Evolutionary conservation across 2,329 filamentous ascomycete species (phyloP), one percentile per base, ranked within the genome.

Genomic region (Keithomyces neogunnii): DNA sequence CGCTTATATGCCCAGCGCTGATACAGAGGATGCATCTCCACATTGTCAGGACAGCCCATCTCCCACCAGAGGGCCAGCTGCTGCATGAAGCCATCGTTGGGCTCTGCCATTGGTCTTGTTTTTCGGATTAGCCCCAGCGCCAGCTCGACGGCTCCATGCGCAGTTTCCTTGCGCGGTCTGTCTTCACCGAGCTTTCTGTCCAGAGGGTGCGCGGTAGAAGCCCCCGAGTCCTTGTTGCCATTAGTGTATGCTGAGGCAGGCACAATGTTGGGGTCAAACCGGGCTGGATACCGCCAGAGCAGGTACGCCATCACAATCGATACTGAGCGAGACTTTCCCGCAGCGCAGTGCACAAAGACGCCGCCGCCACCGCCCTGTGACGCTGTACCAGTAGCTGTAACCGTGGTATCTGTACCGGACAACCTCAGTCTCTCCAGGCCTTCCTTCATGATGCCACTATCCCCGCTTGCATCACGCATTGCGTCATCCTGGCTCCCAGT

Each of bases 261-360:
- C 10, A 68, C 56, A 55, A 66, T 49, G 57, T 74, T 66, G 33
- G 67, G 63, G 53, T 69, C 66, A 60, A 81, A 81, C 50, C 74
- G 75, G 36, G 74, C 66, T 4, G 81, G 78, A 58, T 82, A 76
- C 59, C 78, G 80, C 68, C 80, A 84, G 56, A 97, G 85, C 48
- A 97, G 75, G 68, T 91, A 97, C 55, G 93, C 92, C 52, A 95
- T 79, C 50, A 89, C 79, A 57, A 88, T 81, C 33, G 89, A 85
- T 58, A 92, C 88, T 46, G 92, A 97, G 53, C 93, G 88, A 35
- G 91, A 96, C 71, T 95, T 95, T 49, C 93, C 93, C 84, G 96
- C 96, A 28, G 90, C 92, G 76, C 93, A 96, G 70, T 79, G 75
- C 8, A 83, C 78, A 51, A 76, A 77, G 31, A 83, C 77, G 11